Conservation (phyloP, 2,329 filamentous ascomycete genomes). For the Byssochlamys sp. region DNA sequence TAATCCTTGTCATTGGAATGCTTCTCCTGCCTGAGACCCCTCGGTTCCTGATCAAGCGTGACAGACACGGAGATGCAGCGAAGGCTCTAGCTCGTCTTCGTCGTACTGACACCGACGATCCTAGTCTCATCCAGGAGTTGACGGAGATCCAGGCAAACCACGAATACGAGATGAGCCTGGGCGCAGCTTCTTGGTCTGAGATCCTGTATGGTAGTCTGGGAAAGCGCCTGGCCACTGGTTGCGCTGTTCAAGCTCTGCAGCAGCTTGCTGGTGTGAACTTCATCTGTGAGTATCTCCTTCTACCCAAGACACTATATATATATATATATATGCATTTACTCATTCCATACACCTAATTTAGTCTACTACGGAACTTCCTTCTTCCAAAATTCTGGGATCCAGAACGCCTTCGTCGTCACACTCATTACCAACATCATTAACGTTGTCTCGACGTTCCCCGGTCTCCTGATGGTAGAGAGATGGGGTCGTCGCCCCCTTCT, state of each 20-base stretch:
- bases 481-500: constrained; percentile 41
- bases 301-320: neutral
- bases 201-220: constrained; percentile 26
- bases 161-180: constrained; percentile 59
- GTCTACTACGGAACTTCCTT: constrained; percentile 34
- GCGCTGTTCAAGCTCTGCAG: constrained; percentile 30
- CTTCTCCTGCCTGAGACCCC: constrained; percentile 73
- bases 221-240: constrained; percentile 32
- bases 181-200: constrained; percentile 28
- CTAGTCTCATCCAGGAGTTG: constrained; percentile 65
- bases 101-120: constrained; percentile 56
- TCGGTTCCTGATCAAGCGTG: constrained; percentile 72
- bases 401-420: constrained; percentile 37
- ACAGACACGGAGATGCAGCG: constrained; percentile 55
- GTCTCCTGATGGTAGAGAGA: constrained; percentile 41
- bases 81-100: constrained; percentile 56
- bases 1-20: constrained; percentile 63
- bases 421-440: constrained; percentile 42
- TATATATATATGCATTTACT: neutral
- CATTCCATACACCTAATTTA: constrained; percentile 1
- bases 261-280: constrained; percentile 36
- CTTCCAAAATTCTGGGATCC: constrained; percentile 31
- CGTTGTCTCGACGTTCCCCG: constrained; percentile 38
- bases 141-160: constrained; percentile 80
- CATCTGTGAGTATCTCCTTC: constrained; percentile 23